These are phyloP conservation scores for Wickerhamiella kurtzmanii DNA, from an alignment of 805 yeast species.

Conservation along the genomic window DNA sequence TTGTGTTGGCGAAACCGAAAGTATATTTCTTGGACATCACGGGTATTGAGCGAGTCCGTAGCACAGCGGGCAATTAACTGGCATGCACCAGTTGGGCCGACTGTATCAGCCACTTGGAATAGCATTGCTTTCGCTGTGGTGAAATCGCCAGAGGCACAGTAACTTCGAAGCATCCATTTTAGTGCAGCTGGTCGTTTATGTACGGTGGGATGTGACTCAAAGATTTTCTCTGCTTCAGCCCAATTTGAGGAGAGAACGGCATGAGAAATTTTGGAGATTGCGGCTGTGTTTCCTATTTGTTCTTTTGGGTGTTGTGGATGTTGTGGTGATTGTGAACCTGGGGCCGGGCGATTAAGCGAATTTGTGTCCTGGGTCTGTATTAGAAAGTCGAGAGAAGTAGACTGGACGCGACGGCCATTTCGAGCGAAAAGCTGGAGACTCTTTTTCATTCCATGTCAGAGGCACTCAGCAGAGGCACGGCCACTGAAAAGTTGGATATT, in stretches of 20 bases:
- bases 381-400: neutral
- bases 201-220: slow-evolving; percentile 7
- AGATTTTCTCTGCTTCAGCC: slow-evolving; percentile 7
- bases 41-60: slow-evolving; percentile 10
- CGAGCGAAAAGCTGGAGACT: neutral
- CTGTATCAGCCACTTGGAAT: slow-evolving; percentile 4
- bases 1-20: slow-evolving; percentile 1
- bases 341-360: neutral
- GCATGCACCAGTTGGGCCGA: slow-evolving; percentile 7
- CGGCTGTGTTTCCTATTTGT: neutral
- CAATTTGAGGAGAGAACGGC: slow-evolving; percentile 1
- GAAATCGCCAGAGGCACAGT: slow-evolving; percentile 15
- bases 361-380: neutral
- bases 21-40: slow-evolving; percentile 9
- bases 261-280: neutral
- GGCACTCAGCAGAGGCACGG: too few species aligned
- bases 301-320: too few species aligned
- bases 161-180: slow-evolving; percentile 6
- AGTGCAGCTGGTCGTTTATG: slow-evolving; percentile 10
- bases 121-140: slow-evolving; percentile 16
- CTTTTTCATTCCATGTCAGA: neutral
- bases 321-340: neutral
- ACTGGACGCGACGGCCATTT: neutral
- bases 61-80: slow-evolving; percentile 11
- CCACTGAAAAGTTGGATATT: too few species aligned